Evolutionary conservation across 768 basidiomycete genomes (phyloP), one percentile per base, ranked within the genome.

Genomic region (Rhizopogon vinicolor): DNA sequence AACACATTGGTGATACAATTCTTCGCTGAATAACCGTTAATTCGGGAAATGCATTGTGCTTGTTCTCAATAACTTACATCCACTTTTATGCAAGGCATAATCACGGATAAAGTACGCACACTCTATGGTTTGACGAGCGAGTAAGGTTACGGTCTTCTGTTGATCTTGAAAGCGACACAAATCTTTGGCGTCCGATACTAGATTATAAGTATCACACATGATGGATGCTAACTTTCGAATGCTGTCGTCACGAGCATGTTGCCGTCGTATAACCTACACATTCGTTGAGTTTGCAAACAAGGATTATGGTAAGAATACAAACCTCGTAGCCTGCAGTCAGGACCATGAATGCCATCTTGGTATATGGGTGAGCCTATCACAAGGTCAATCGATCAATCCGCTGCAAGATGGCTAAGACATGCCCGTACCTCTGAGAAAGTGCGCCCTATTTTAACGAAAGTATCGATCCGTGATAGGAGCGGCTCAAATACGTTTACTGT

Each of bases 31-130:
- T 5, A 42, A 42, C 41, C 19, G 41, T 42, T 22, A 19, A 42
- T 42, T 22, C 41, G 3, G 41, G 8, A 42, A 42, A 19, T 42
- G 41, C 8, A 42, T 19, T 2, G 5, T 42, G 10, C 19, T 42
- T 42, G 10, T 19, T 42, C 19, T 42, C 41, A 3, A 19, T 12
- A 5, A 57, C 62, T 10, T 51, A 66, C 65, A 25, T 43, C 63
- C 60, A 37, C 49, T 63, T 44, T 63, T 63, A 29, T 55, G 62
- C 42, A 51, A 58, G 31, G 64, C 62, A 54, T 68, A 70, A 28
- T 60, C 63, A 7, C 55, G 54, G 19, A 69, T 67, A 41, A 69
- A 68, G 49, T 65, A 65, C 1, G 57, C 65, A 41, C 66, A 69
- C 35, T 69, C 68, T 5, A 58, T 59, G 0, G 63, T 65, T 55